Evolutionary conservation across 352 stramenopile genomes (phyloP).

Genomic region (Pythium sukuiense): DNA sequence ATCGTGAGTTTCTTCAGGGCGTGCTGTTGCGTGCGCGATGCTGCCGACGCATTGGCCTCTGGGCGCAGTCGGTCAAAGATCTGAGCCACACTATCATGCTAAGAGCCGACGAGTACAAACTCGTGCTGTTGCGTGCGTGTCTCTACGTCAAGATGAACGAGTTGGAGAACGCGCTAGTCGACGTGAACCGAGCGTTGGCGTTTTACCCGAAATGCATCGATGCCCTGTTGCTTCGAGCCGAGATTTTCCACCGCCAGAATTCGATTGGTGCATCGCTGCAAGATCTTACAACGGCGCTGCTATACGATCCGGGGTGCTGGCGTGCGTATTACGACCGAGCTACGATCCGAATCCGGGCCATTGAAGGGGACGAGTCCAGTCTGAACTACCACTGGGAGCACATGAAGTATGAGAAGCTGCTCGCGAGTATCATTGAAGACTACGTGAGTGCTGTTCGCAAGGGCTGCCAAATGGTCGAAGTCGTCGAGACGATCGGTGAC

Average conservation of each 20-base stretch:
- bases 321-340: slow-evolving; percentile 80
- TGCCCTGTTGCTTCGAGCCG: slow-evolving; percentile 60
- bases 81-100: slow-evolving; percentile 50
- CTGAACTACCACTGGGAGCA: slow-evolving; percentile 70
- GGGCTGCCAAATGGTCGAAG: slow-evolving; percentile 68
- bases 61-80: slow-evolving; percentile 74
- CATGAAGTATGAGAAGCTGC: slow-evolving; percentile 62
- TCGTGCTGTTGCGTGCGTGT: slow-evolving; percentile 58
- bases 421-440: slow-evolving; percentile 69
- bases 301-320: slow-evolving; percentile 67
- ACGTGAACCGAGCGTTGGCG: slow-evolving; percentile 58
- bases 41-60: slow-evolving; percentile 68
- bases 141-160: slow-evolving; percentile 59
- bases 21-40: slow-evolving; percentile 64
- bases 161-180: slow-evolving; percentile 48
- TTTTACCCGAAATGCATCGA: slow-evolving; percentile 68
- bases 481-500: slow-evolving; percentile 75
- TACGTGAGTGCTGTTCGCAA: slow-evolving; percentile 73
- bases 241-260: slow-evolving; percentile 57
- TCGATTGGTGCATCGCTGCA: slow-evolving; percentile 52
- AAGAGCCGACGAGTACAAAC: slow-evolving; percentile 50
- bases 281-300: slow-evolving; percentile 59
- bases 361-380: slow-evolving; percentile 64
- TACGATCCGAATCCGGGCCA: slow-evolving; percentile 57
- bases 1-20: slow-evolving; percentile 59